Base-by-base conservation (phyloP, 2,329 filamentous ascomycete genomes). In the Diplodia mutila region DNA sequence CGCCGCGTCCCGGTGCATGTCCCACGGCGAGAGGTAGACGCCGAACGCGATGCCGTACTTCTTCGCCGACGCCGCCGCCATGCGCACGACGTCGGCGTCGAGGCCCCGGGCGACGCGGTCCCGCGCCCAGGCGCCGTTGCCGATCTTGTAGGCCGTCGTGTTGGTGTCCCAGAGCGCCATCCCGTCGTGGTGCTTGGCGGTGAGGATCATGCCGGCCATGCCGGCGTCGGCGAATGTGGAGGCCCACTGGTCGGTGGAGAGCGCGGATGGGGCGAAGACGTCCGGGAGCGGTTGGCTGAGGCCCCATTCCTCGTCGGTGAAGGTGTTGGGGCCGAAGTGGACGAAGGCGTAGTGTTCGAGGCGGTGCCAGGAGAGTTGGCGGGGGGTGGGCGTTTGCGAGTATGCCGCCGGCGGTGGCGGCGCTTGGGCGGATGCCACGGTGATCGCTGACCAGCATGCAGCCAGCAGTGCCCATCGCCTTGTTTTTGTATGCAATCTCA, bases 161-260 rank as follows among this genome's bases (percentile, higher is more conserved):
- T 72, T 74, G 1, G 76, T 78, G 37, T 77, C 71, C 77, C 77
- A 79, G 3, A 79, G 69, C 1, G 72, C 72, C 77, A 78, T 79
- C 27, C 77, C 77, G 55, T 79, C 77, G 55, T 79, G 77, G 21
- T 79, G 77, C 57, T 79, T 79, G 1, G 77, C 76, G 5, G 77
- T 79, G 29, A 79, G 65, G 11, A 79, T 78, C 75, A 78, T 76
- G 6, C 76, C 77, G 16, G 71, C 69, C 73, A 78, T 76, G 12
- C 76, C 76, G 1, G 73, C 73, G 18, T 73, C 72, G 4, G 67
- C 68, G 53, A 71, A 70, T 1, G 69, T 16, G 42, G 66, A 52
- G 1, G 70, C 70, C 70, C 70, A 71, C 67, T 69, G 68, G 51
- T 71, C 70, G 16, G 69, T 71, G 39, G 69, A 68, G 6, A 71